These are phyloP conservation scores for Scalesia atractyloides DNA, from an alignment of 129 eudicot genomes.

Conservation along the genomic window DNA sequence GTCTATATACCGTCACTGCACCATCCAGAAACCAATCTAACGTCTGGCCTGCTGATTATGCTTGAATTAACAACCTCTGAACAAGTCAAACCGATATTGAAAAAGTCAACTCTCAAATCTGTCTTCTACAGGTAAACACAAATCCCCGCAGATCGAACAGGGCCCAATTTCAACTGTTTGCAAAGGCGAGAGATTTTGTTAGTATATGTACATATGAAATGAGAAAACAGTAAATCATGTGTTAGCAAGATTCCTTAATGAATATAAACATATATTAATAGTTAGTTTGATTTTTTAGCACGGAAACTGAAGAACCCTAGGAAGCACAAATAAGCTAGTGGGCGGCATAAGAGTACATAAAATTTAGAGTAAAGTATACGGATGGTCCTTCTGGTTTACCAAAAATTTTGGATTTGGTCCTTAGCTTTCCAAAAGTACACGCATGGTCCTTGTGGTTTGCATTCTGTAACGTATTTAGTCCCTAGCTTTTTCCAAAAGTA, in stretches of 20 bases:
- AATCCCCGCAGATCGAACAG: conserved; percentile 19
- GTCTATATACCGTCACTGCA: conserved; percentile 34
- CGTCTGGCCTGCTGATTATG: conserved; percentile 22
- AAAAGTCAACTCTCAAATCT: conserved; percentile 25
- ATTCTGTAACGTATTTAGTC: too few relatives aligned
- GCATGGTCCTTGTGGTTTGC: too few relatives aligned
- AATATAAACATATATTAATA: neutral
- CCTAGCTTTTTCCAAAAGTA: too few relatives aligned
- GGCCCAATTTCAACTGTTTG: conserved; percentile 27
- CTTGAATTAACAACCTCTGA: conserved; percentile 19
- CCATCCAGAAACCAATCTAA: conserved; percentile 23
- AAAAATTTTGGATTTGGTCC: too few relatives aligned
- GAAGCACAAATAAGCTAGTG: neutral
- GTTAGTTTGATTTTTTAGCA: neutral
- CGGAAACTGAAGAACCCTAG: neutral
- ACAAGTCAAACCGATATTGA: conserved; percentile 13
- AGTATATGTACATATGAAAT: neutral
- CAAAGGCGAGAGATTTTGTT: neutral
- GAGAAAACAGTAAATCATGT: neutral
- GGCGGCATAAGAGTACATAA: neutral
- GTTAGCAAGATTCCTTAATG: neutral
- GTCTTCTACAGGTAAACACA: conserved; percentile 30
- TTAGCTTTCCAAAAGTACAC: too few relatives aligned
- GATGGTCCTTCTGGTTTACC: too few relatives aligned
- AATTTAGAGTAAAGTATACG: neutral